Conservation (phyloP, 805 yeast genomes). For the Torulaspora delbrueckii region DNA sequence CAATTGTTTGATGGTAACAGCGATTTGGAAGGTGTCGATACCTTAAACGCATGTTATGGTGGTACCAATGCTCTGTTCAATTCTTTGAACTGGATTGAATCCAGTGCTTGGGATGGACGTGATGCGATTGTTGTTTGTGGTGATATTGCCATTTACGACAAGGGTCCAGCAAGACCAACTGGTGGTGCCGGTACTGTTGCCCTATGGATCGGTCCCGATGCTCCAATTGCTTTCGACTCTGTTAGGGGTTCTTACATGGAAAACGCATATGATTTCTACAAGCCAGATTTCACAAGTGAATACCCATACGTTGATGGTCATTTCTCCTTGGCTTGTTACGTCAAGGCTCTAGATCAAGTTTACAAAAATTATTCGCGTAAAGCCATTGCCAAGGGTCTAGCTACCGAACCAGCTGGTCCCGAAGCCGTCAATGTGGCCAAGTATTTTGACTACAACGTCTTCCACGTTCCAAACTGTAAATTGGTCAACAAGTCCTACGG, state of each 20-base stretch:
- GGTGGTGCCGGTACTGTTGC: conserved; percentile 99
- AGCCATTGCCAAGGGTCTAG: conserved; percentile 50
- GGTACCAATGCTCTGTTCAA: conserved; percentile 95
- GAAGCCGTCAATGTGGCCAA: conserved; percentile 62
- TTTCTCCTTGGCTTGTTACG: conserved; percentile 88
- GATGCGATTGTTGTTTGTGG: conserved; percentile 96
- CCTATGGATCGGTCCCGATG: conserved; percentile 91
- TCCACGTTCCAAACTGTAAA: conserved; percentile 98
- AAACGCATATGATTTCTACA: conserved; percentile 96
- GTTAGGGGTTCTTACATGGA: conserved; percentile 91
- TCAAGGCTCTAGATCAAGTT: conserved; percentile 84
- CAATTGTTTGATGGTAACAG: conserved; percentile 84
- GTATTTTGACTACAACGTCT: conserved; percentile 85
- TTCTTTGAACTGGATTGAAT: conserved; percentile 93
- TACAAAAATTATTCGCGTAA: conserved; percentile 79
- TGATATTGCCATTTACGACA: conserved; percentile 94
- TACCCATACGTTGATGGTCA: conserved; percentile 98
- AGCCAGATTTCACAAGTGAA: conserved; percentile 94
- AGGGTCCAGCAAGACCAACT: conserved; percentile 98
- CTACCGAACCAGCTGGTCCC: conserved; percentile 42
- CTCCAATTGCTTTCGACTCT: conserved; percentile 89
- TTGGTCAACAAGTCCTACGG: conserved; percentile 90
- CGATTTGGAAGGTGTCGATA: conserved; percentile 94
- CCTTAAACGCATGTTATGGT: conserved; percentile 96
- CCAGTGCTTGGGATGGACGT: conserved; percentile 96